Evolutionary conservation across 345 rosid genomes (phyloP), one percentile per base, ranked within the genome.

Genomic region (Gossypium arboreum): DNA sequence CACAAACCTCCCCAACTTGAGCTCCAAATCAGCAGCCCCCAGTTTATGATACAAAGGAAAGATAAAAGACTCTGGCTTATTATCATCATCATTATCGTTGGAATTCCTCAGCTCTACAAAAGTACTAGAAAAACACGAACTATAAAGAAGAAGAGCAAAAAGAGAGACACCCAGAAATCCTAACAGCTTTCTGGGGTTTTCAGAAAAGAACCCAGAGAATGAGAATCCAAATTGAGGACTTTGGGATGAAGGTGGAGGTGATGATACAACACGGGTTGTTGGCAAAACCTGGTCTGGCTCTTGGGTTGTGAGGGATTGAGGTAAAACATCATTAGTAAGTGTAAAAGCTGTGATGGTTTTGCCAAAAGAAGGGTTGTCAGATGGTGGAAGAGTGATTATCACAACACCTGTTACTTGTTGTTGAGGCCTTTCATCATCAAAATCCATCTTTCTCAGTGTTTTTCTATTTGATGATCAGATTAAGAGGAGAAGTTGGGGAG

Each of bases 281-380:
- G 47, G 47, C 25, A 69, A 10, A 51, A 3, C 10, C 56, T 69
- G 45, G 34, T 73, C 71, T 43, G 16, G 39, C 54, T 41, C 70
- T 43, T 57, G 83, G 27, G 84, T 67, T 16, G 29, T 82, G 54
- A 58, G 71, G 18, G 82, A 51, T 1, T 67, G 84, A 17, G 84
- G 73, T 34, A 75, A 70, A 72, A 75, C 73, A 75, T 78, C 86
- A 64, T 83, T 81, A 44, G 92, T 80, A 76, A 94, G 80, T 41
- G 95, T 89, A 73, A 84, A 87, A 77, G 94, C 92, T 68, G 98
- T 85, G 80, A 94, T 91, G 51, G 97, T 94, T 85, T 94, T 94
- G 80, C 98, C 97, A 68, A 85, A 20, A 47, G 90, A 88, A 68
- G 92, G 97, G 59, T 91, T 88, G 69, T 92, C 85, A 1, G 90